Evolutionary conservation across 306 rosid species (phyloP).

Genomic region (Mucuna pruriens): DNA sequence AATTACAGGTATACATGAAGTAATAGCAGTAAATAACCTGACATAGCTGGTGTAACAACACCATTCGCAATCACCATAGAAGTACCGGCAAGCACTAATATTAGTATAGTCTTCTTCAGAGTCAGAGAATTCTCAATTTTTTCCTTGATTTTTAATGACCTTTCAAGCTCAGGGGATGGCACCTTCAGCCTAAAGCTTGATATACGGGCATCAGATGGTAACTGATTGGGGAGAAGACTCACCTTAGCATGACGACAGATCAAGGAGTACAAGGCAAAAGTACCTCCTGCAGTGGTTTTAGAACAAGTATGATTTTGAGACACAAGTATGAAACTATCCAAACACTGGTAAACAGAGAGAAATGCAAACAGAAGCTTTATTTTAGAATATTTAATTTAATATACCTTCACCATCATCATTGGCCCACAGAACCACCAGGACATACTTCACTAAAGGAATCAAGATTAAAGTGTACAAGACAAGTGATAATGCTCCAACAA

Average conservation of each 20-base stretch:
- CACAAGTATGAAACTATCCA: too few species aligned
- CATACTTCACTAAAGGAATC: constrained; percentile 92
- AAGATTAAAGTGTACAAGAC: constrained; percentile 90
- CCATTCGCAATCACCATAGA: constrained; percentile 99
- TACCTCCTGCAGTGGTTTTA: constrained; percentile 83
- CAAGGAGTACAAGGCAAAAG: constrained; percentile 98
- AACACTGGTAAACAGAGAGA: too few species aligned
- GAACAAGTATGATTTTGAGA: constrained; percentile 24
- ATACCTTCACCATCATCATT: constrained; percentile 98
- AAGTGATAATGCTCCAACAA: constrained; percentile 93
- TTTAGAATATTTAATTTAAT: constrained; percentile 31
- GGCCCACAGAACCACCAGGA: constrained; percentile 90
- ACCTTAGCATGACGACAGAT: constrained; percentile 99
- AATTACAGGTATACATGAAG: neutral
- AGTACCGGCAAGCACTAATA: constrained; percentile 96
- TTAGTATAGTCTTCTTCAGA: constrained; percentile 81
- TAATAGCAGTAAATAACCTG: constrained; percentile 54
- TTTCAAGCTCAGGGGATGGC: constrained; percentile 97
- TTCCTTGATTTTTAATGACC: constrained; percentile 96
- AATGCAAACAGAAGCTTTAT: constrained; percentile 8
- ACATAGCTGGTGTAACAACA: constrained; percentile 97
- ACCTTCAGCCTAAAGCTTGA: constrained; percentile 98
- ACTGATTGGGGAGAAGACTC: constrained; percentile 98
- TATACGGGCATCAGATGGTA: constrained; percentile 93
- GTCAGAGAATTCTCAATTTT: constrained; percentile 84